Percentiles rank a stretch among this genome's conserved stretches.
Evolutionary conservation across 371 early-diverging fungal species (phyloP).

Genomic region (Mortierella sp.): DNA sequence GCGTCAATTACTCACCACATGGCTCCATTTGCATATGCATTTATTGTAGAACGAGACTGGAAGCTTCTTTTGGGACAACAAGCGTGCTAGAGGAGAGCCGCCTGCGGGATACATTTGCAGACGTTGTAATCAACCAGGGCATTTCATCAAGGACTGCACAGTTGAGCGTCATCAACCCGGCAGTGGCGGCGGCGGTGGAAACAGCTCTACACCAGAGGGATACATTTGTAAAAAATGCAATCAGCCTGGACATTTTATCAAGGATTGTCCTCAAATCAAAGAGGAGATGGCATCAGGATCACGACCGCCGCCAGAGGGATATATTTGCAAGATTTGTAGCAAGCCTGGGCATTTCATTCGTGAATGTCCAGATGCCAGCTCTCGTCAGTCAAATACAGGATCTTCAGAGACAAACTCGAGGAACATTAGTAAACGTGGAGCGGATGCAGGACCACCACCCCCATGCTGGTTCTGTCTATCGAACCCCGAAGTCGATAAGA

Average conservation of each 20-base stretch:
- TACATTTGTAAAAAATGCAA: conserved; percentile 73
- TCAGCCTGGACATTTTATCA: conserved; percentile 74
- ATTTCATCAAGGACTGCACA: conserved; percentile 57
- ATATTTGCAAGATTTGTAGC: conserved; percentile 70
- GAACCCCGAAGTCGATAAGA: conserved; percentile 83
- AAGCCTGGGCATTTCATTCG: conserved; percentile 72
- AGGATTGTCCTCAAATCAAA: conserved; percentile 68
- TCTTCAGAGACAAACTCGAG: neutral
- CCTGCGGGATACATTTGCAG: conserved; percentile 66
- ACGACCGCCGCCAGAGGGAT: conserved; percentile 58
- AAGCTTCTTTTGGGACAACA: conserved; percentile 31
- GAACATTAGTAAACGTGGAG: conserved; percentile 8
- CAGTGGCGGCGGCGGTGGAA: no score
- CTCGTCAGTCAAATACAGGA: conserved; percentile 7
- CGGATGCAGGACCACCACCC: conserved; percentile 34
- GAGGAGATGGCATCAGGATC: conserved; percentile 14
- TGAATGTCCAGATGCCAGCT: conserved; percentile 66
- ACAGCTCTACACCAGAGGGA: conserved; percentile 45
- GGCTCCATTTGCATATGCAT: neutral
- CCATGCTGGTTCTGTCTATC: conserved; percentile 93
- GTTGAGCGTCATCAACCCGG: conserved; percentile 5
- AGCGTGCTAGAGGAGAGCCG: conserved; percentile 51
- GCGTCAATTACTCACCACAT: neutral
- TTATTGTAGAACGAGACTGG: conserved; percentile 16
- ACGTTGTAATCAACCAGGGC: conserved; percentile 64